Percentiles rank a stretch among this genome's conserved stretches.
Conservation (phyloP, 2,329 filamentous ascomycete species). For the Arachnomyces sp. region DNA sequence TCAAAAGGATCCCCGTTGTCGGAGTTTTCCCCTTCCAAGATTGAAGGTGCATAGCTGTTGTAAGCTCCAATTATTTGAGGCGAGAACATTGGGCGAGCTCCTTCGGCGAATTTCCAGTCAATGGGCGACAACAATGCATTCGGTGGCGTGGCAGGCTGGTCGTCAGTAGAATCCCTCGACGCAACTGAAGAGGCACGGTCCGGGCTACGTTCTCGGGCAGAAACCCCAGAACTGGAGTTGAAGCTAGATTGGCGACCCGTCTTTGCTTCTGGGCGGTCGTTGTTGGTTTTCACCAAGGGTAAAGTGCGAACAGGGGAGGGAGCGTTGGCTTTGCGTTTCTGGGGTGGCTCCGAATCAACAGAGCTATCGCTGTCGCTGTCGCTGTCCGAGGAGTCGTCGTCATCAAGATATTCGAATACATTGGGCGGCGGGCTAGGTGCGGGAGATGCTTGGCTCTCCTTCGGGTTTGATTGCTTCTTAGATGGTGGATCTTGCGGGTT, state of each 20-base stretch:
- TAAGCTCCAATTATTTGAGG: too few species aligned
- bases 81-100: too few species aligned
- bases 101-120: slow-evolving; percentile 19
- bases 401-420: slow-evolving; percentile 35
- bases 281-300: not conserved
- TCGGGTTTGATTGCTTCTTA: not conserved
- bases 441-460: not conserved
- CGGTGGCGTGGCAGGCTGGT: slow-evolving; percentile 21
- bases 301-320: not conserved
- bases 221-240: slow-evolving; percentile 29
- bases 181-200: slow-evolving; percentile 26
- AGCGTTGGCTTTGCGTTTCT: slow-evolving; percentile 11
- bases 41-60: too few species aligned
- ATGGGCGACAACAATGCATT: slow-evolving; percentile 20
- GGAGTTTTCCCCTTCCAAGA: too few species aligned
- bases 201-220: slow-evolving; percentile 24
- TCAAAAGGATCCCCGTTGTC: slow-evolving; percentile 14
- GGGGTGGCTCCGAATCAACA: slow-evolving; percentile 10
- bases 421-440: slow-evolving; percentile 18
- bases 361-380: slow-evolving; percentile 1
- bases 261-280: slow-evolving; percentile 11
- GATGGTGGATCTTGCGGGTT: not conserved
- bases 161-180: slow-evolving; percentile 22
- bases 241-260: slow-evolving; percentile 17
- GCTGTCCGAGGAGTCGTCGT: slow-evolving; percentile 9